Evolutionary conservation across 2,329 filamentous ascomycete genomes (phyloP), one percentile per base, ranked within the genome.

Genomic region (Hymenoscyphus salicellus): DNA sequence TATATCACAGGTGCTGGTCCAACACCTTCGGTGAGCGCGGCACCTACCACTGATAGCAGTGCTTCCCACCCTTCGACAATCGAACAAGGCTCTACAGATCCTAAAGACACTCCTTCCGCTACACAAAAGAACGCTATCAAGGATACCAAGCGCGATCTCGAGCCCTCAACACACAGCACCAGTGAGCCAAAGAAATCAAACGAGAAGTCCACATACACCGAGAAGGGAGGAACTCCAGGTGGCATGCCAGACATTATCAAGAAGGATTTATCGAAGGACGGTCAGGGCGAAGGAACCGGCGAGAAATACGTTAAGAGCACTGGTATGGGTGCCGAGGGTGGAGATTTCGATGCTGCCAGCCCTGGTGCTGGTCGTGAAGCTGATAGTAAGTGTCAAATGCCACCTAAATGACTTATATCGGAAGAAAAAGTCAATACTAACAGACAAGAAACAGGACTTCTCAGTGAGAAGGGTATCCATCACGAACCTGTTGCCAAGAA

Each of bases 301-400:
- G 83, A 86, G 73, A 72, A 84, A 70, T 84, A 83, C 65, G 80
- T 88, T 67, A 84, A 82, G 75, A 82, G 81, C 26, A 82, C 80
- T 0, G 88, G 88, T 0, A 74, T 89, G 32, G 77, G 79, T 38
- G 85, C 86, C 17, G 87, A 91, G 46, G 88, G 88, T 0, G 88
- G 88, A 5, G 81, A 90, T 70, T 89, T 90, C 72, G 88, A 90
- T 70, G 86, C 84, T 3, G 78, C 82, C 7, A 83, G 83, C 65
- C 83, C 87, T 0, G 88, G 88, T 11, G 89, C 89, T 11, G 87
- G 86, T 2, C 78, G 76, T 41, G 89, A 91, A 75, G 88, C 88
- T 66, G 86, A 89, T 69, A 83, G 89, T 88, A 76, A 72, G 78
- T 58, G 6, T 16, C 56, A 11, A 14, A 16, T 56, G n/a, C 20